Evolutionary conservation across 768 basidiomycete species (phyloP).

Genomic region (Panaeolus cyanescens): DNA sequence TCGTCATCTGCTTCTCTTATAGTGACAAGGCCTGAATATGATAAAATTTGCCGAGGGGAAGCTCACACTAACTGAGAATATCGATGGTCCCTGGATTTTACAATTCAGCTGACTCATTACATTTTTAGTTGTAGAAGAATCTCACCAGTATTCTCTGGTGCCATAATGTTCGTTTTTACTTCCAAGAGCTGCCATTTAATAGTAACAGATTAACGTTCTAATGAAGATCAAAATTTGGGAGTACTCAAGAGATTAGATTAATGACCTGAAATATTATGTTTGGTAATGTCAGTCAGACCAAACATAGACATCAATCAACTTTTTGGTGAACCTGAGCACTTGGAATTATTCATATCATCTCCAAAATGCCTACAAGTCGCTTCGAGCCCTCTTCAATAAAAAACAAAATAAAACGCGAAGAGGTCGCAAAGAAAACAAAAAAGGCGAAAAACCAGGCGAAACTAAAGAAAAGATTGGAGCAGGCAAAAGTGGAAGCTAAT

Average conservation of each 20-base stretch:
- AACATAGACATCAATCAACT: constrained; percentile 9
- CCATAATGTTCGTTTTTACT: constrained; percentile 70
- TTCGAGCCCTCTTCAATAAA: constrained; percentile 72
- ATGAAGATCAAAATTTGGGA: constrained; percentile 7
- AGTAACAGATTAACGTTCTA: too few relatives aligned
- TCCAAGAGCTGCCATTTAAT: constrained; percentile 48
- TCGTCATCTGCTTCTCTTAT: constrained; percentile 58
- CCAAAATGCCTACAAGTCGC: constrained; percentile 55
- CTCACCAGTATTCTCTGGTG: constrained; percentile 67
- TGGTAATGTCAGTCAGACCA: constrained; percentile 2
- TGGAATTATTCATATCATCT: constrained; percentile 1
- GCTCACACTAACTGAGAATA: constrained; percentile 56
- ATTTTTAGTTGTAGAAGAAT: neutral
- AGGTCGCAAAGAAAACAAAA: constrained; percentile 71
- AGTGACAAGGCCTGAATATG: constrained; percentile 6
- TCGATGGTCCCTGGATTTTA: constrained; percentile 58
- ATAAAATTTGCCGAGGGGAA: neutral
- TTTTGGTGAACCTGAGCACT: neutral
- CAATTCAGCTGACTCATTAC: neutral
- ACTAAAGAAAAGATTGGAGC: constrained; percentile 76
- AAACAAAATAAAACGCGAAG: constrained; percentile 89
- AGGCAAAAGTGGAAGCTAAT: constrained; percentile 72
- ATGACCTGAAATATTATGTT: neutral
- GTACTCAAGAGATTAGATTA: constrained; percentile 5
- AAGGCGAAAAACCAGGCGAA: constrained; percentile 80